Base-by-base conservation (phyloP, 179 eudicot species). In the Carnegiea gigantea region DNA sequence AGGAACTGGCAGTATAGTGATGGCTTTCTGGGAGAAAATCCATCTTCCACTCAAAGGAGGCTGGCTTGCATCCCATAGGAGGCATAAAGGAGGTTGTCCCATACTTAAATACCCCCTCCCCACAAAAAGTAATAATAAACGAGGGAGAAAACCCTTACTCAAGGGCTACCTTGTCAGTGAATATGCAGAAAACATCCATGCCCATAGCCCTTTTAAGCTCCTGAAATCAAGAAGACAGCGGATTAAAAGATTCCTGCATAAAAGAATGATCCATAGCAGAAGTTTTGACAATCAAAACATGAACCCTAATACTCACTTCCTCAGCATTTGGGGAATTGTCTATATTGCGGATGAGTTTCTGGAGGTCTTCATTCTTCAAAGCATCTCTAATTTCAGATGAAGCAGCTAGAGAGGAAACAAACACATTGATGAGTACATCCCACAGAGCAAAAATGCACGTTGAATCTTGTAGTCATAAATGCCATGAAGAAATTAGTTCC, bases 181-280 rank as follows among this genome's bases (percentile, higher is more conserved):
- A 90, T 53, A 86, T 18, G 70, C 91, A 88, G 73, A 93, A 92
- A n/a, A 75, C 82, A 60, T 92, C 91, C 4, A 81, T 75, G 73
- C 90, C 90, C 98, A 92, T 87, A 49, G 96, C 93, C 82, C 86
- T 92, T 24, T 90, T 88, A 36, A 92, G 90, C 77, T 92, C 98
- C 98, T 93, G 71, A 30, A 26, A 83, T 30, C 12, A 17, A 62
- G 33, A 26, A 36, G 9, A 9, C 53, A 24, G 62, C 77, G 28
- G 18, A 13, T 79, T 33, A 82, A 82, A 70, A 43, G 7, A 54
- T 70, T 73, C 76, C 38, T 30, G 17, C 44, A 40, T 7, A 5
- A 40, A 40, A 40, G 26, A 30, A 12, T 28, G 23, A 14, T 14
- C 9, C 36, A 23, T 33, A 40, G 59, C 1, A 17, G 57, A 9